Evolutionary conservation across 176 grass and related monocot species (phyloP).

Genomic region (maize (Zea mays)): Zm-B73-REFERENCE-NAM-5.0 NC_050099.1:250061501-250062000

Average conservation of each 20-base stretch:
- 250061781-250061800: neutral
- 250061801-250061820: neutral
- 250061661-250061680: neutral
- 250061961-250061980: no score
- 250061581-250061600: neutral
- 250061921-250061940: no score
- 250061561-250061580: neutral
- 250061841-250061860: neutral
- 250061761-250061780: neutral
- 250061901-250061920: no score
- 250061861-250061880: neutral
- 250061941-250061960: no score
- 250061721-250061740: neutral
- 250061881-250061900: no score
- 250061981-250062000: no score
- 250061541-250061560: conserved; percentile 13
- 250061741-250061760: neutral
- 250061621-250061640: neutral
- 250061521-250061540: neutral
- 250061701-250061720: neutral
- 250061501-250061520: conserved; percentile 26
- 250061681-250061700: neutral
- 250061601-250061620: conserved; percentile 2
- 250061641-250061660: neutral
- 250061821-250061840: neutral